Evolutionary conservation across 257 asterid species (phyloP).

Genomic region (Fraxinus excelsior): DNA sequence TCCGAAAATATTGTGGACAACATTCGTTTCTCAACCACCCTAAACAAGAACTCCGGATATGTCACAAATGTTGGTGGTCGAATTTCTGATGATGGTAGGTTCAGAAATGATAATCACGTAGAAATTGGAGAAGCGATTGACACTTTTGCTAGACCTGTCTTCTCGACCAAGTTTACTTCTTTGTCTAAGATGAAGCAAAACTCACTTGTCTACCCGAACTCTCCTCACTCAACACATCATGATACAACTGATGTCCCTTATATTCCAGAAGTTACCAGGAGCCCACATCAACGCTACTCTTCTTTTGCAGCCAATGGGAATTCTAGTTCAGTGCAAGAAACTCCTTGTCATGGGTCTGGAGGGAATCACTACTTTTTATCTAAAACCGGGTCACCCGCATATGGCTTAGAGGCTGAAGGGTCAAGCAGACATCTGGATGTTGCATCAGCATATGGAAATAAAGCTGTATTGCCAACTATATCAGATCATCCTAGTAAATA

Average conservation of each 20-base stretch:
- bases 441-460: slow-evolving; percentile 30
- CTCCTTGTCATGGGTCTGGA: slow-evolving; percentile 29
- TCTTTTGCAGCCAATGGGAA: slow-evolving; percentile 28
- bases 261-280: slow-evolving; percentile 33
- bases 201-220: slow-evolving; percentile 18
- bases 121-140: slow-evolving; percentile 29
- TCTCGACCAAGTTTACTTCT: slow-evolving; percentile 32
- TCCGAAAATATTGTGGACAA: slow-evolving; percentile 25
- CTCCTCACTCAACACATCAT: slow-evolving; percentile 31
- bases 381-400: slow-evolving; percentile 30
- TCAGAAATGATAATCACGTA: slow-evolving; percentile 27
- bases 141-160: slow-evolving; percentile 24
- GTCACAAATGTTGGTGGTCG: slow-evolving; percentile 26
- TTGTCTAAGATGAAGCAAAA: slow-evolving; percentile 30
- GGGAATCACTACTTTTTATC: slow-evolving; percentile 29
- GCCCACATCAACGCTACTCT: slow-evolving; percentile 30
- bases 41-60: slow-evolving; percentile 25
- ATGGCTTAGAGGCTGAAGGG: slow-evolving; percentile 22
- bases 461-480: slow-evolving; percentile 11
- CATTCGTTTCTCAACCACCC: slow-evolving; percentile 29
- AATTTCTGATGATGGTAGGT: slow-evolving; percentile 33
- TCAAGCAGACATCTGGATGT: slow-evolving; percentile 31
- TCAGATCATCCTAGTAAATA: slow-evolving; percentile 27
- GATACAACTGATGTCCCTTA: slow-evolving; percentile 47
- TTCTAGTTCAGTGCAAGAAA: slow-evolving; percentile 31